A percentile compares a stretch with the other conserved stretches of the same genome.
These are phyloP conservation scores for Thermochaetoides thermophila DNA, from an alignment of 495 filamentous ascomycete genomes.

Conservation along the genomic window DNA sequence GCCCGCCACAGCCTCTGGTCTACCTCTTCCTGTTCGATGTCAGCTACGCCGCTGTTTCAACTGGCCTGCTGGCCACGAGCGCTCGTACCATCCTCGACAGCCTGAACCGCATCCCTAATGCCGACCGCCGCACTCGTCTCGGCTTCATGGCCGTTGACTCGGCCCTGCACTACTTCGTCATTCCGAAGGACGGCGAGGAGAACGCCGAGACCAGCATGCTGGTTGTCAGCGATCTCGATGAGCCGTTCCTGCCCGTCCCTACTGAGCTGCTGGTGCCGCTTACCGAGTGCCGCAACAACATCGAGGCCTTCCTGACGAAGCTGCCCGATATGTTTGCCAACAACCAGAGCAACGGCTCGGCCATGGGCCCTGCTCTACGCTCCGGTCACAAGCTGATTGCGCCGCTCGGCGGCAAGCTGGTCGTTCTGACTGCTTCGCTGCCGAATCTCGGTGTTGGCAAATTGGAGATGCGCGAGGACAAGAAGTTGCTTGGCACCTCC, in stretches of 20 bases:
- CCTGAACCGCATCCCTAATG: constrained; percentile 91
- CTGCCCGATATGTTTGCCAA: constrained; percentile 94
- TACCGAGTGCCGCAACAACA: constrained; percentile 74
- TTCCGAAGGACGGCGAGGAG: constrained; percentile 75
- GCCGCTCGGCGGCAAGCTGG: constrained; percentile 84
- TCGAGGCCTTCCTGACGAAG: constrained; percentile 81
- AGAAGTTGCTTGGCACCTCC: constrained; percentile 86
- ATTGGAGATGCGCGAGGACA: constrained; percentile 88
- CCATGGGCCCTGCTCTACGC: constrained; percentile 84
- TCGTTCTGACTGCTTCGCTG: constrained; percentile 73
- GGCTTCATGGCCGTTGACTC: constrained; percentile 95
- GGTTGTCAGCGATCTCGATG: constrained; percentile 88
- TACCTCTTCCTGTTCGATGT: constrained; percentile 97
- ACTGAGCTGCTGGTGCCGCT: constrained; percentile 85
- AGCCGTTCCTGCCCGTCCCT: constrained; percentile 91
- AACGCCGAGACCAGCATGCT: constrained; percentile 76
- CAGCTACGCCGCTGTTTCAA: constrained; percentile 80
- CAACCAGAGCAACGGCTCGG: constrained; percentile 70
- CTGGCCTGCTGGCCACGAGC: constrained; percentile 84
- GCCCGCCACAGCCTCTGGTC: constrained; percentile 91
- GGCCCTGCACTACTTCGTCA: constrained; percentile 87
- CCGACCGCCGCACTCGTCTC: constrained; percentile 77
- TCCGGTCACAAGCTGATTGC: constrained; percentile 92
- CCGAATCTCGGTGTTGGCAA: constrained; percentile 87
- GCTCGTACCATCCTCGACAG: constrained; percentile 92